Evolutionary conservation across 257 asterid genomes (phyloP).

Genomic region (Cordia subcordata): DNA sequence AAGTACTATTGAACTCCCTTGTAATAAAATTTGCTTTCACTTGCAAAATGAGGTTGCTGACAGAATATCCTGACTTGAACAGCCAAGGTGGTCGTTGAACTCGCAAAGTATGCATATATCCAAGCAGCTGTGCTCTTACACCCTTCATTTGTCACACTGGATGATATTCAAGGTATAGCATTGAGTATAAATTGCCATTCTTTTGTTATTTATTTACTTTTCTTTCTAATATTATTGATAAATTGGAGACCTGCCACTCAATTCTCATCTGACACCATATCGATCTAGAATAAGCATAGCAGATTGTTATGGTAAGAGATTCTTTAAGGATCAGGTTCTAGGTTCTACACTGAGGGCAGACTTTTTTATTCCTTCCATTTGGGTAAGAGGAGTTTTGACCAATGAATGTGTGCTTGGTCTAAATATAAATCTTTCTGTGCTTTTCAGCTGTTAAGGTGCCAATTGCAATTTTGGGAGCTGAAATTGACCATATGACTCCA

Average conservation of each 20-base stretch:
- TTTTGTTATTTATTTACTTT: background rate
- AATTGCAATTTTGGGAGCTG: constrained; percentile 57
- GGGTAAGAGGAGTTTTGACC: background rate
- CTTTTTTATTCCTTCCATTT: background rate
- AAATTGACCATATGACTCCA: constrained; percentile 35
- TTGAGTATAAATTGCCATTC: background rate
- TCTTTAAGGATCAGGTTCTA: no score
- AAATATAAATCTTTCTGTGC: background rate
- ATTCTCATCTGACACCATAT: no score
- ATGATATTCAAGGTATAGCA: constrained; percentile 51
- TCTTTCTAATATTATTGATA: no score
- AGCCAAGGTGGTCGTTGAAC: constrained; percentile 70
- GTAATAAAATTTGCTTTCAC: background rate
- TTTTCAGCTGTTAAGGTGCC: constrained; percentile 60
- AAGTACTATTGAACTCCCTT: background rate
- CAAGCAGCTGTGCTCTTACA: constrained; percentile 59
- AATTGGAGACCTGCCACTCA: no score
- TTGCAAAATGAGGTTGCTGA: background rate
- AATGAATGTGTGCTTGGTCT: no score
- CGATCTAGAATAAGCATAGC: no score
- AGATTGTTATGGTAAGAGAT: no score
- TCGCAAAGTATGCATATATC: constrained; percentile 41
- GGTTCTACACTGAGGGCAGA: no score
- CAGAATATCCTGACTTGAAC: background rate
- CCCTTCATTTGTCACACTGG: constrained; percentile 49